phyloP scores from a whole-genome alignment of 371 early-diverging fungal species.

The Cladochytrium tenue region DNA sequence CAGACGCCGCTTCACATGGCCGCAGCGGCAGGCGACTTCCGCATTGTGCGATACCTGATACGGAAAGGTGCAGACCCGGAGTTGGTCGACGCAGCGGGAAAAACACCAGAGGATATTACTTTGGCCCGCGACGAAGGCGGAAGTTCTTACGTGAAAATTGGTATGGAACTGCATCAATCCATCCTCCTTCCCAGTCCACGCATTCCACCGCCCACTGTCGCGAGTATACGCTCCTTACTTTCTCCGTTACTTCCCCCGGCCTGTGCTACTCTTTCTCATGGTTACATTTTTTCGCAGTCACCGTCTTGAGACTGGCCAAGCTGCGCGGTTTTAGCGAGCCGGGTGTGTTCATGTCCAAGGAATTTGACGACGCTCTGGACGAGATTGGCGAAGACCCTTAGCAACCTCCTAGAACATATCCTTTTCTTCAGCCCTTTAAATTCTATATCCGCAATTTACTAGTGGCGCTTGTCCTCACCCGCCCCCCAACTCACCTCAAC shows the following conservation, averaged over 20 bases:
- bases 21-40: slow-evolving; percentile 64
- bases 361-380: slow-evolving; percentile 13
- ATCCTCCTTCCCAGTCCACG: no score
- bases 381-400: slow-evolving; percentile 18
- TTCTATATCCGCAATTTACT: no score
- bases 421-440: no score
- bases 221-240: background rate
- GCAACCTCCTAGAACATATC: no score
- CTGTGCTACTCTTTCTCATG: no score
- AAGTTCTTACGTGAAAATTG: slow-evolving; percentile 15
- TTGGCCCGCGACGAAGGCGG: slow-evolving; percentile 39
- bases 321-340: slow-evolving; percentile 1
- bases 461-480: no score
- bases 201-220: background rate
- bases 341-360: slow-evolving; percentile 1
- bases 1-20: slow-evolving; percentile 80
- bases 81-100: slow-evolving; percentile 50
- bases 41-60: slow-evolving; percentile 65
- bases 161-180: slow-evolving; percentile 6
- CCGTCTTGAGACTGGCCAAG: slow-evolving; percentile 14
- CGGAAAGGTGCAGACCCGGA: slow-evolving; percentile 68
- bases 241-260: background rate
- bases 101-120: slow-evolving; percentile 74
- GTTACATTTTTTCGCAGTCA: no score
- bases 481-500: no score